Evolutionary conservation across 805 yeast species (phyloP).

Genomic region (Schizosaccharomyces japonicus): DNA sequence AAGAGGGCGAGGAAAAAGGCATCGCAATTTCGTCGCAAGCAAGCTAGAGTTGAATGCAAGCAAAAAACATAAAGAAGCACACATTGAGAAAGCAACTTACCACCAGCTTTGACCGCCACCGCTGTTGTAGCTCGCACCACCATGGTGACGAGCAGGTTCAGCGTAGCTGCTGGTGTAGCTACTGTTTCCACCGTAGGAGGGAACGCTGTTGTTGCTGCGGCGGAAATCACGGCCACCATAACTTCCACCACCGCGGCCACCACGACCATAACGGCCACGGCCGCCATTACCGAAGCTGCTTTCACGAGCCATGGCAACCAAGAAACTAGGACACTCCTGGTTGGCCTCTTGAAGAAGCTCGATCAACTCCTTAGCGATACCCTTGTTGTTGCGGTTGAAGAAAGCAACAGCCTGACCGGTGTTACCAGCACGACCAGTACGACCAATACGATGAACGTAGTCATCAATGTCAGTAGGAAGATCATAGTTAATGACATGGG

Average conservation of each 20-base stretch:
- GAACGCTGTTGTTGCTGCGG: neutral
- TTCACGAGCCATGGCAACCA: slow-evolving; percentile 61
- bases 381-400: slow-evolving; percentile 85
- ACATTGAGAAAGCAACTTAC: neutral
- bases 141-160: too few species aligned
- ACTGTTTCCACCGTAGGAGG: neutral
- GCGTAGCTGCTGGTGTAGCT: neutral
- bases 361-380: slow-evolving; percentile 65
- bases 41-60: neutral
- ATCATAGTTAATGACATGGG: slow-evolving; percentile 92
- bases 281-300: slow-evolving; percentile 19
- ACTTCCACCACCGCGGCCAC: slow-evolving; percentile 16
- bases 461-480: slow-evolving; percentile 93
- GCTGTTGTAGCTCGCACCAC: neutral
- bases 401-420: slow-evolving; percentile 95
- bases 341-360: slow-evolving; percentile 83
- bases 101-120: neutral
- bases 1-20: too few species aligned
- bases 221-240: slow-evolving; percentile 10
- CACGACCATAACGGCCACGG: slow-evolving; percentile 19
- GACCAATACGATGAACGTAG: slow-evolving; percentile 97
- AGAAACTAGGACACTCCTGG: slow-evolving; percentile 87
- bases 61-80: neutral
- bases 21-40: too few species aligned
- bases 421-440: slow-evolving; percentile 99